phyloP scores from a whole-genome alignment of 257 asterid species.

The Nicotiana tabacum region DNA sequence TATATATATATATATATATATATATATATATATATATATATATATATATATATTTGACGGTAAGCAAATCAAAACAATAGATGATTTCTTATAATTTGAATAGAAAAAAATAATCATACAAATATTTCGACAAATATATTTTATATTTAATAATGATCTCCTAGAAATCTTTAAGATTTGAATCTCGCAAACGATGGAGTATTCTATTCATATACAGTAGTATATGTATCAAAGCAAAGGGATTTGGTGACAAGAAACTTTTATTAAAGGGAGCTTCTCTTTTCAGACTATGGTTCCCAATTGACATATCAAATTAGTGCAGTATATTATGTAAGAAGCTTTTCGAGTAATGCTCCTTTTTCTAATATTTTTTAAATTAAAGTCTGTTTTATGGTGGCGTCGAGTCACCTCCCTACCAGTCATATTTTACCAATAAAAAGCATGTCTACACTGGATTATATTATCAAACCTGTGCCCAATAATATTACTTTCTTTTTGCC shows the following conservation, averaged over 20 bases:
- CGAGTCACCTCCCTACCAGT: neutral
- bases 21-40: no score
- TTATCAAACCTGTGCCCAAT: no score
- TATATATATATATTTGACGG: no score
- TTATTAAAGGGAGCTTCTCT: neutral
- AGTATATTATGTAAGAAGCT: neutral
- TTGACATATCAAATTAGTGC: neutral
- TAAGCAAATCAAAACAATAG: no score
- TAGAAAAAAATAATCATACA: neutral
- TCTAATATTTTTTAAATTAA: neutral
- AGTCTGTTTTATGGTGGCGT: neutral
- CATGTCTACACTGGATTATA: no score
- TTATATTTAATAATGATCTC: no score
- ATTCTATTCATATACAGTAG: no score
- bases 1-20: no score
- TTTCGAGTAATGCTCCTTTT: neutral
- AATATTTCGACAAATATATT: neutral
- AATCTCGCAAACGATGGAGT: neutral
- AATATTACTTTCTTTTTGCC: no score
- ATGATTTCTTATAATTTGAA: neutral
- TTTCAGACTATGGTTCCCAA: neutral
- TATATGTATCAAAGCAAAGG: no score
- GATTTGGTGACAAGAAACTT: neutral
- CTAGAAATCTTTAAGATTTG: neutral
- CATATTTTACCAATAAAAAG: neutral